Evolutionary conservation across 176 grass and related monocot species (phyloP).

Genomic region (Hordeum marinum): DNA sequence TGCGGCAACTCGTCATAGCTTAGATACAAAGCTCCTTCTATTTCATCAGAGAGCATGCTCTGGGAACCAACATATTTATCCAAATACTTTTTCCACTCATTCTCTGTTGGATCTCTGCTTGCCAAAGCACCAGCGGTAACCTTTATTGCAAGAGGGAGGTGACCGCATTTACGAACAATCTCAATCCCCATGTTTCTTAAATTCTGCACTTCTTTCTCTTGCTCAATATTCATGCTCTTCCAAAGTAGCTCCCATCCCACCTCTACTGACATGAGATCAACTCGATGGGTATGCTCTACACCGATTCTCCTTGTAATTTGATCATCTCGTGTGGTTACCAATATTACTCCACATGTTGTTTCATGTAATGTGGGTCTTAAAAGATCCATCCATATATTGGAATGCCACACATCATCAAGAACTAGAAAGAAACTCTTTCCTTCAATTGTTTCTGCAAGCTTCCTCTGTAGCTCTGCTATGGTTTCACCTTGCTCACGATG

Average conservation of each 20-base stretch:
- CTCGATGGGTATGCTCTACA: neutral
- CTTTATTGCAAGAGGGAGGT: conserved; percentile 45
- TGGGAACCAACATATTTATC: neutral
- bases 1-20: conserved; percentile 35
- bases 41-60: neutral
- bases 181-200: neutral
- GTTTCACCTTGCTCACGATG: neutral
- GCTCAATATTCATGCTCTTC: neutral
- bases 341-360: neutral
- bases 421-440: conserved; percentile 16
- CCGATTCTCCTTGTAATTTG: neutral
- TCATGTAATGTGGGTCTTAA: neutral
- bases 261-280: conserved; percentile 15
- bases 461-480: neutral
- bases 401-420: conserved; percentile 45
- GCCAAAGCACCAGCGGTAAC: conserved; percentile 1
- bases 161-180: conserved; percentile 33
- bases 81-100: conserved; percentile 17
- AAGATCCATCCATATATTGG: neutral
- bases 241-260: conserved; percentile 27
- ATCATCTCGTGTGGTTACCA: conserved; percentile 30
- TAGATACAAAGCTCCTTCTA: conserved; percentile 6
- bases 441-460: neutral
- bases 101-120: neutral
- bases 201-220: neutral